Evolutionary conservation across 2,329 filamentous ascomycete genomes (phyloP).

Genomic region (Sphaerulina populicola): DNA sequence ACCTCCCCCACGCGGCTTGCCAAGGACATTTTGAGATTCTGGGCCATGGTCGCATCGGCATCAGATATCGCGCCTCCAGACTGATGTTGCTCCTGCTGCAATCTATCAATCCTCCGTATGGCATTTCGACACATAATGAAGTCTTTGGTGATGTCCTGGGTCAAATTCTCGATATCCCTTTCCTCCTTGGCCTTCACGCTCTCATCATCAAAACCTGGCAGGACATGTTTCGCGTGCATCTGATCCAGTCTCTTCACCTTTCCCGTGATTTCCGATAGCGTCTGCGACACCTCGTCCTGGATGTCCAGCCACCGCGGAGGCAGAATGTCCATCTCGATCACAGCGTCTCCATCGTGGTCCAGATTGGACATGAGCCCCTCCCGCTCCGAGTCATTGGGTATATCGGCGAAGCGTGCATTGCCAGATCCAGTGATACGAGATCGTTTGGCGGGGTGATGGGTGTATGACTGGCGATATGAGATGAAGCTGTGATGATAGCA

Average conservation of each 20-base stretch:
- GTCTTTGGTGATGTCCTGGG: slow-evolving; percentile 76
- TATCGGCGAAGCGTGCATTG: slow-evolving; percentile 39
- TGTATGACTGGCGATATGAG: slow-evolving; percentile 97
- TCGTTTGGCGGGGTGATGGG: slow-evolving; percentile 81
- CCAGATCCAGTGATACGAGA: slow-evolving; percentile 50
- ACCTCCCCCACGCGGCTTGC: slow-evolving; percentile 83
- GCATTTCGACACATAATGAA: slow-evolving; percentile 87
- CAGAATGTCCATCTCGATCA: slow-evolving; percentile 97
- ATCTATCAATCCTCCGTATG: slow-evolving; percentile 77
- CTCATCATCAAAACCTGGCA: slow-evolving; percentile 94
- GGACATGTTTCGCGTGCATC: slow-evolving; percentile 91
- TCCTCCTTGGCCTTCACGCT: slow-evolving; percentile 81
- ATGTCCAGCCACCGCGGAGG: slow-evolving; percentile 94
- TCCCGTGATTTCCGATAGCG: slow-evolving; percentile 68
- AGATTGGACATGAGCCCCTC: slow-evolving; percentile 76
- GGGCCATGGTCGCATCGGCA: slow-evolving; percentile 90
- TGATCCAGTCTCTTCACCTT: slow-evolving; percentile 82
- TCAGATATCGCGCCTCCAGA: slow-evolving; percentile 56
- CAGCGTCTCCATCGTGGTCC: slow-evolving; percentile 69
- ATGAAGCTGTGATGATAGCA: slow-evolving; percentile 60
- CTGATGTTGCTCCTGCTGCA: slow-evolving; percentile 72
- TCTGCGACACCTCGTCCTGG: slow-evolving; percentile 83
- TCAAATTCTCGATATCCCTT: slow-evolving; percentile 78
- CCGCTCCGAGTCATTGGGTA: slow-evolving; percentile 46
- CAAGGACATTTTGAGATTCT: slow-evolving; percentile 87